A percentile compares a stretch with the other conserved stretches of the same genome.
Conservation (phyloP, 78 protist species). For the Protostelium mycophagum region DNA sequence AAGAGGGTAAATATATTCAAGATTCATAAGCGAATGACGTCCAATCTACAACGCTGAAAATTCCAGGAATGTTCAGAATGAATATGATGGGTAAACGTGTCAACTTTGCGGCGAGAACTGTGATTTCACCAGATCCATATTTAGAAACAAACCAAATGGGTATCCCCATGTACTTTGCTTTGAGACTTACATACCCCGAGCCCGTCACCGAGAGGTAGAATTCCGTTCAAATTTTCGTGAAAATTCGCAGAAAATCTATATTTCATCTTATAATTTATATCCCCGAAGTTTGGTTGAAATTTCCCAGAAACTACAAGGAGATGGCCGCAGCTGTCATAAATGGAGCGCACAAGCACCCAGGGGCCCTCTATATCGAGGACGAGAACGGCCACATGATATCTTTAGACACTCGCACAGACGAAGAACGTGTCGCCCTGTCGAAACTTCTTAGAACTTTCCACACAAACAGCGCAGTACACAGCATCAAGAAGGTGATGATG, state of each 20-base stretch:
- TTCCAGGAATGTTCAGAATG: conserved; percentile 84
- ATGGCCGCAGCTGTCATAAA: conserved; percentile 86
- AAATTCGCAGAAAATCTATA: conserved; percentile 19
- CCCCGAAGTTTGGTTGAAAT: background rate
- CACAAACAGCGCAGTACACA: conserved; percentile 36
- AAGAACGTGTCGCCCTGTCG: conserved; percentile 65
- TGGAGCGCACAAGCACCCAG: conserved; percentile 94
- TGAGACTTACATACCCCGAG: conserved; percentile 56
- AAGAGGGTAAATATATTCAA: conserved; percentile 94
- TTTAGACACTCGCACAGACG: conserved; percentile 32
- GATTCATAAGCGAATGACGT: background rate
- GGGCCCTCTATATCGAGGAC: conserved; percentile 76
- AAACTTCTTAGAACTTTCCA: conserved; percentile 50
- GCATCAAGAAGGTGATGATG: conserved; percentile 74
- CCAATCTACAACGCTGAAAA: background rate
- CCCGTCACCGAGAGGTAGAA: conserved; percentile 26
- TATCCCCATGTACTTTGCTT: conserved; percentile 44
- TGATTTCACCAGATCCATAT: conserved; percentile 96
- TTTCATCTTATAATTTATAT: background rate
- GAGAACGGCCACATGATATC: conserved; percentile 51
- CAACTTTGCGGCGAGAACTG: conserved; percentile 96
- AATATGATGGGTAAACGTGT: conserved; percentile 99
- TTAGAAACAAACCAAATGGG: conserved; percentile 92
- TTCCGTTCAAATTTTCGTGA: background rate
- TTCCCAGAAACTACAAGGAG: conserved; percentile 21